phyloP scores from a whole-genome alignment of 1,139 yeast species.

The Debaryomyces sp. region DNA sequence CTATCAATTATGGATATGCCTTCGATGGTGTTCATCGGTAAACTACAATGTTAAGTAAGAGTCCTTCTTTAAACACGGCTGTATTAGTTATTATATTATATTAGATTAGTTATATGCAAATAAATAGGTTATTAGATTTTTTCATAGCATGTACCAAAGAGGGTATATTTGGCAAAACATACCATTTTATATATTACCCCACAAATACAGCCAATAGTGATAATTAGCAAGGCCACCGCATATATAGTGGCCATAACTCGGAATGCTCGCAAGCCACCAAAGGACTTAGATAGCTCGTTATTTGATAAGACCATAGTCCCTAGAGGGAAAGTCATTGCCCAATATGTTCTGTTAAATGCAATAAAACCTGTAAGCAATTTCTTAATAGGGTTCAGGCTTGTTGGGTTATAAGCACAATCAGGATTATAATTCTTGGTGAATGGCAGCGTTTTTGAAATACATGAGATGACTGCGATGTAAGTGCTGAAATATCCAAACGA shows the following conservation, averaged over 20 bases:
- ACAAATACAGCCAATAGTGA: slow-evolving; percentile 32
- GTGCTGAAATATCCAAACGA: slow-evolving; percentile 70
- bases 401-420: slow-evolving; percentile 18
- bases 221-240: slow-evolving; percentile 43
- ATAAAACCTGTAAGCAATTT: slow-evolving; percentile 29
- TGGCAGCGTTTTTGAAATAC: slow-evolving; percentile 39
- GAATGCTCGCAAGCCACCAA: slow-evolving; percentile 53
- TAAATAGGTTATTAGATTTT: neutral
- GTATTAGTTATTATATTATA: no score
- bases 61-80: no score
- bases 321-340: slow-evolving; percentile 90
- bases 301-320: slow-evolving; percentile 79
- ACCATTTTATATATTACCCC: slow-evolving; percentile 25
- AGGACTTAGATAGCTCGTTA: slow-evolving; percentile 47
- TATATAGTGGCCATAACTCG: slow-evolving; percentile 64
- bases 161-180: neutral
- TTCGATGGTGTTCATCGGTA: no score
- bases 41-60: no score
- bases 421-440: slow-evolving; percentile 31
- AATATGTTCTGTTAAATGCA: slow-evolving; percentile 61
- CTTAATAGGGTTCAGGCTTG: slow-evolving; percentile 18
- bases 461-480: slow-evolving; percentile 50
- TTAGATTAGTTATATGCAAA: no score
- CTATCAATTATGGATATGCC: no score
- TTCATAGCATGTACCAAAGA: slow-evolving; percentile 3